Base-by-base conservation (phyloP, 148 eudicot genomes). In the Polygonum maritimum region DNA sequence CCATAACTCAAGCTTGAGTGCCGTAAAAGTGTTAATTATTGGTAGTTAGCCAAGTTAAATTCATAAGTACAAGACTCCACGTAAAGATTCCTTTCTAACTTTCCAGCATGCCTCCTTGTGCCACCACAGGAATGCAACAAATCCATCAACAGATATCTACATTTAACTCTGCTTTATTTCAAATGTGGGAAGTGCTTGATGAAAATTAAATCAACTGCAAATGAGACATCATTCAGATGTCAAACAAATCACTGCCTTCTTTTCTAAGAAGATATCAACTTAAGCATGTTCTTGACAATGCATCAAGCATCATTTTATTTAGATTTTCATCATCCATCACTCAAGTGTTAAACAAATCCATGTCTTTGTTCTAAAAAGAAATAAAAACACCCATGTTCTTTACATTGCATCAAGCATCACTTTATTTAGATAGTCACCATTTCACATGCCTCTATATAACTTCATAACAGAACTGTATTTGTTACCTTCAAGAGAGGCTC, bases 401-500 rank as follows among this genome's bases (percentile, higher is more conserved):
- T 18, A 57, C 10, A 21, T 18, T 57, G 63, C 63, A 57, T 10
- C 63, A 21, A 21, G 31, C 62, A 55, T 21, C 26, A 55, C 35
- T 12, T 60, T 22, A 11, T 26, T 26, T 16, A 60, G 15, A 60
- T 21, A 60, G 67, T 31, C 44, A 36, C 36, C 71, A 36, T 15
- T 65, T 35, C 44, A 65, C 15, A 67, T 19, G 71, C 45, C 41
- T 15, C 45, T 15, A 63, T 67, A 67, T 8, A 12, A 35, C 36
- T 67, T 67, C 45, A 36, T 65, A 67, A 67, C 15, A 62, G 69
- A 67, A 36, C 1, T 67, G 15, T 10, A 38, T 36, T 15, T 38
- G 45, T 74, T 79, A 90, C 98, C 89, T 89, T 89, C 51, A 79
- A 81, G 76, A 94, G 80, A 16, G 96, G 87, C 52, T 89, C 96